Evolutionary conservation across 2,329 filamentous ascomycete species (phyloP).

Genomic region (Elsinoe necatrix): DNA sequence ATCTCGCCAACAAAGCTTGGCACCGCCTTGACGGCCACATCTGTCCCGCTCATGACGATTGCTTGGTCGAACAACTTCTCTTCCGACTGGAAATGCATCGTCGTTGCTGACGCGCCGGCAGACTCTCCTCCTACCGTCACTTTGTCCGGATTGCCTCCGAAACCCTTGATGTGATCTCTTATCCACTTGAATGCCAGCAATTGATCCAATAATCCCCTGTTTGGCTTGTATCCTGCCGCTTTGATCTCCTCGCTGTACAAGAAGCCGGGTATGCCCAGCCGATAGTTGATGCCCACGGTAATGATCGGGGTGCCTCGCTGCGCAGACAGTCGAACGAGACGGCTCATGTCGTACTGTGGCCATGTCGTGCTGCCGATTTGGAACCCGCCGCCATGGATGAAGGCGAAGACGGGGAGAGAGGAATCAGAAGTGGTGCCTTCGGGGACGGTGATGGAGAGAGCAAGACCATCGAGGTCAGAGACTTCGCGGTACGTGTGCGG

Average conservation of each 20-base stretch:
- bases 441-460: conserved; percentile 45
- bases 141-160: conserved; percentile 33
- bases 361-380: conserved; percentile 44
- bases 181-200: conserved; percentile 33
- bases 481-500: conserved; percentile 30
- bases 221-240: conserved; percentile 22
- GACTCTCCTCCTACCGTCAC: conserved; percentile 40
- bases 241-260: conserved; percentile 22
- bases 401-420: conserved; percentile 44
- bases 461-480: conserved; percentile 44
- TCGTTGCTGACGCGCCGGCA: conserved; percentile 34
- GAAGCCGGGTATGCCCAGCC: conserved; percentile 38
- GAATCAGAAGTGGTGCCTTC: conserved; percentile 15
- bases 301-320: conserved; percentile 41
- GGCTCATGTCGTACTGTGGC: conserved; percentile 43
- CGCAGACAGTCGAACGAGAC: conserved; percentile 39
- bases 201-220: conserved; percentile 26
- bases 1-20: conserved; percentile 34
- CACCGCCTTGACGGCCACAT: conserved; percentile 32
- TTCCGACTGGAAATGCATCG: conserved; percentile 28
- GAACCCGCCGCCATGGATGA: conserved; percentile 48
- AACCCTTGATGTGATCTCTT: conserved; percentile 29
- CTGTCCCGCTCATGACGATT: conserved; percentile 37
- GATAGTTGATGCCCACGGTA: conserved; percentile 38
- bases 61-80: conserved; percentile 36